phyloP scores from a whole-genome alignment of 2,329 filamentous ascomycete genomes.

The Calycina marina region DNA sequence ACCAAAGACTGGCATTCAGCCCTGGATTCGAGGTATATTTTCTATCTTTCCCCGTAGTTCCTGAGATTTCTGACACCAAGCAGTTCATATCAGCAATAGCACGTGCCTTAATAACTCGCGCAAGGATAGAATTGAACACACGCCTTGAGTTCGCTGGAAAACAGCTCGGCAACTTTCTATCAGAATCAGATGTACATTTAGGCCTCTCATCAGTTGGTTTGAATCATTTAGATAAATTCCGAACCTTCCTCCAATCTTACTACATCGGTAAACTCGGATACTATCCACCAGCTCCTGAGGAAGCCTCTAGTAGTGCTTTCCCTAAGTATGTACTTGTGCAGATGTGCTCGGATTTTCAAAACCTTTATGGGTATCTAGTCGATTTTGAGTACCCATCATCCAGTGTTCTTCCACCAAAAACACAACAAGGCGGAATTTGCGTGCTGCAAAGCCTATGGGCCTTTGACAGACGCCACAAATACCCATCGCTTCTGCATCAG shows the following conservation, averaged over 20 bases:
- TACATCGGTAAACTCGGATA: slow-evolving; percentile 55
- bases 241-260: slow-evolving; percentile 50
- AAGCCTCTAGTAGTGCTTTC: slow-evolving; percentile 32
- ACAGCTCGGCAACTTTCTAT: slow-evolving; percentile 52
- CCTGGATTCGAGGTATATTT: slow-evolving; percentile 45
- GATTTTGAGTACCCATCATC: slow-evolving; percentile 40
- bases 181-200: slow-evolving; percentile 49
- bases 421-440: slow-evolving; percentile 53
- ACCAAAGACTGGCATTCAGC: slow-evolving; percentile 38
- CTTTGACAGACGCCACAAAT: slow-evolving; percentile 49
- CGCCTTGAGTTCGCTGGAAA: slow-evolving; percentile 41
- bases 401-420: slow-evolving; percentile 28
- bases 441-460: slow-evolving; percentile 51
- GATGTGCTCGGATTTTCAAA: slow-evolving; percentile 57
- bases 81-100: too few species aligned
- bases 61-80: too few species aligned
- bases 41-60: too few species aligned
- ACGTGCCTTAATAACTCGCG: slow-evolving; percentile 48
- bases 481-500: slow-evolving; percentile 44
- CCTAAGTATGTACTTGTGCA: slow-evolving; percentile 40
- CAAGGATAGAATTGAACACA: slow-evolving; percentile 49
- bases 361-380: slow-evolving; percentile 56
- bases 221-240: slow-evolving; percentile 58
- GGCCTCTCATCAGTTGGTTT: slow-evolving; percentile 45
- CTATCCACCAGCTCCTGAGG: slow-evolving; percentile 46